phyloP scores from a whole-genome alignment of 768 basidiomycete species.

The Russula earlei region DNA sequence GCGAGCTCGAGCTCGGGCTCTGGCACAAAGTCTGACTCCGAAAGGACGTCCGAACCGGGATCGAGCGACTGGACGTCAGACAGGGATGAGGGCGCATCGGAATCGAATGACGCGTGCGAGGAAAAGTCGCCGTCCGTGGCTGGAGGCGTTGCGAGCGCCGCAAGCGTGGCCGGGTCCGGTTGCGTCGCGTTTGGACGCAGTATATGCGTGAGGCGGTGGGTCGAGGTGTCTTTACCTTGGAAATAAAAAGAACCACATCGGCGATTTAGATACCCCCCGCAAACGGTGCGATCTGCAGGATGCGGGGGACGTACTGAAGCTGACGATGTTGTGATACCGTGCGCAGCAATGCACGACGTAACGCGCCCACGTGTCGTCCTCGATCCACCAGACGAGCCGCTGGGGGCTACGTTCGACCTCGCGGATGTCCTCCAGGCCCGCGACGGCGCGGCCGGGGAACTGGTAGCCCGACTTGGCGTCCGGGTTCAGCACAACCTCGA shows the following conservation, averaged over 20 bases:
- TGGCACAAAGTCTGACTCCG: slow-evolving; percentile 19
- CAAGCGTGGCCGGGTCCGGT: slow-evolving; percentile 38
- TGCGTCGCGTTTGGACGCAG: slow-evolving; percentile 67
- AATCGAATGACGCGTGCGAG: slow-evolving; percentile 41
- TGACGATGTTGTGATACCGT: slow-evolving; percentile 68
- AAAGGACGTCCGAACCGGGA: slow-evolving; percentile 20
- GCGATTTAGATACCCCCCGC: too few relatives aligned
- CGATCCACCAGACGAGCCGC: slow-evolving; percentile 65
- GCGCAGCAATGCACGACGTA: slow-evolving; percentile 81
- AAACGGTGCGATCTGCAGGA: too few relatives aligned
- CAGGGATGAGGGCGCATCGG: slow-evolving; percentile 33
- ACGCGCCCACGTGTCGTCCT: slow-evolving; percentile 62
- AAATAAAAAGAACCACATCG: background rate
- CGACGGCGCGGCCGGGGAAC: slow-evolving; percentile 40
- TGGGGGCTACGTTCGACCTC: slow-evolving; percentile 59
- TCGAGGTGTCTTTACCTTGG: slow-evolving; percentile 45
- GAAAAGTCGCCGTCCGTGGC: slow-evolving; percentile 54
- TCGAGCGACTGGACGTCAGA: slow-evolving; percentile 23
- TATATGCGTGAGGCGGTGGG: slow-evolving; percentile 64
- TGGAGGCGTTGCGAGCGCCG: slow-evolving; percentile 59
- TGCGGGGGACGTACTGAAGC: slow-evolving; percentile 52
- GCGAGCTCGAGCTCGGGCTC: background rate
- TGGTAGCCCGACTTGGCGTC: slow-evolving; percentile 24
- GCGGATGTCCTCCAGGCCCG: slow-evolving; percentile 42
- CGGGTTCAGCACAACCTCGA: slow-evolving; percentile 47